Conservation (phyloP, 2,329 filamentous ascomycete genomes). For the Colletotrichum neosansevieriae region DNA sequence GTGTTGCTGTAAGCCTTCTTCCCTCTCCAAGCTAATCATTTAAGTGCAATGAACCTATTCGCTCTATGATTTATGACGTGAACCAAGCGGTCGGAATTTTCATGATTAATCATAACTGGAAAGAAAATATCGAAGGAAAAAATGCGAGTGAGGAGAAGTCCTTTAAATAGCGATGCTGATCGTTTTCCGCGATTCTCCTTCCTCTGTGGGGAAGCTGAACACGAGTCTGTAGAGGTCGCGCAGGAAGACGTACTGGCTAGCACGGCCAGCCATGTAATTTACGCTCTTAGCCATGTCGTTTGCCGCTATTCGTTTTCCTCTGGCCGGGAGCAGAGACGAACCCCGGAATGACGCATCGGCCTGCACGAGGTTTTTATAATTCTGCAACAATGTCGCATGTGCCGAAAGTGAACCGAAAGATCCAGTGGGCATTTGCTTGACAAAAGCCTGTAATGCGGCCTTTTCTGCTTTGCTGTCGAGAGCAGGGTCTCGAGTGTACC, state of each 20-base stretch:
- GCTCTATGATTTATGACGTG: slow-evolving; percentile 12
- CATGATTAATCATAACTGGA: not conserved
- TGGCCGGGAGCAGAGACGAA: slow-evolving; percentile 64
- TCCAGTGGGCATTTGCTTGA: slow-evolving; percentile 79
- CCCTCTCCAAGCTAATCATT: slow-evolving; percentile 1
- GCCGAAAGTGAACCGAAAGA: slow-evolving; percentile 81
- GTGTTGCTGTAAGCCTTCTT: not conserved
- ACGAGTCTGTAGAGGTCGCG: slow-evolving; percentile 86
- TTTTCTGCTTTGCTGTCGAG: slow-evolving; percentile 58
- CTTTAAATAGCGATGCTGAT: slow-evolving; percentile 69
- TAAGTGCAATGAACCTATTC: not conserved
- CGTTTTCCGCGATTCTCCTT: slow-evolving; percentile 76
- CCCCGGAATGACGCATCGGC: slow-evolving; percentile 76
- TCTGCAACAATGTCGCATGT: slow-evolving; percentile 78
- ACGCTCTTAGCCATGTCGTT: slow-evolving; percentile 86
- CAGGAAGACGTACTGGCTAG: slow-evolving; percentile 81
- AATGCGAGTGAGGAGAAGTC: not conserved
- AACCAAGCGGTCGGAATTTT: not conserved
- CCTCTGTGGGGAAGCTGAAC: slow-evolving; percentile 86
- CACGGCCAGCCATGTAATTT: slow-evolving; percentile 76
- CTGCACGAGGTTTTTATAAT: slow-evolving; percentile 84
- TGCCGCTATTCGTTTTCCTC: slow-evolving; percentile 72
- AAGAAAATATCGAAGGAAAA: not conserved
- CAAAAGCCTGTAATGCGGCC: slow-evolving; percentile 77
- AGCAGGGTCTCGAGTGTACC: slow-evolving; percentile 74